Conservation (phyloP, 805 yeast genomes). For the Priceomyces carsonii region DNA sequence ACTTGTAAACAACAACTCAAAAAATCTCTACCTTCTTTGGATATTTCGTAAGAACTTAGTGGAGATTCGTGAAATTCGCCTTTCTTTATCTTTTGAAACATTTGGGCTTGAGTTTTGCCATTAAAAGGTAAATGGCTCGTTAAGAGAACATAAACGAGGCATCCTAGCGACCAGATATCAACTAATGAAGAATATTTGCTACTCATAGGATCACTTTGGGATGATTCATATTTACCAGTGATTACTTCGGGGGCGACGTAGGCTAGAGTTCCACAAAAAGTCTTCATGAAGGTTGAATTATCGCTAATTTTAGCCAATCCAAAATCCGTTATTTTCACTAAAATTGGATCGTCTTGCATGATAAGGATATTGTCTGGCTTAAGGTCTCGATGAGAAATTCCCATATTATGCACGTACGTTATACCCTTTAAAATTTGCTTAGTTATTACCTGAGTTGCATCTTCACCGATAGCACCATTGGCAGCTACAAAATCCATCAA, state of each 20-base stretch:
- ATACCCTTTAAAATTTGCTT: slow-evolving; percentile 84
- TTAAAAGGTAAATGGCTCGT: slow-evolving; percentile 95
- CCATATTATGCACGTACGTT: slow-evolving; percentile 81
- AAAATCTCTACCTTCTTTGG: slow-evolving; percentile 71
- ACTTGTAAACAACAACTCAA: slow-evolving; percentile 70
- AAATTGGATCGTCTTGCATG: slow-evolving; percentile 86
- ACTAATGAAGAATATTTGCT: slow-evolving; percentile 74
- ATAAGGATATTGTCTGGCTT: slow-evolving; percentile 95
- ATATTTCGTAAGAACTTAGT: slow-evolving; percentile 62
- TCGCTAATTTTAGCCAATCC: slow-evolving; percentile 92
- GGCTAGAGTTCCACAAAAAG: slow-evolving; percentile 97
- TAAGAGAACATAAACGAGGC: slow-evolving; percentile 85
- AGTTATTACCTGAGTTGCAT: slow-evolving; percentile 82
- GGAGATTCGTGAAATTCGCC: slow-evolving; percentile 84
- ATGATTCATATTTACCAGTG: slow-evolving; percentile 51
- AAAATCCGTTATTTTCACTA: slow-evolving; percentile 92
- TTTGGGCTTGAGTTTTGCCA: slow-evolving; percentile 85
- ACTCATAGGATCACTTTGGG: slow-evolving; percentile 19
- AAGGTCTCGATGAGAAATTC: slow-evolving; percentile 93
- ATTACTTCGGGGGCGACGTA: slow-evolving; percentile 95
- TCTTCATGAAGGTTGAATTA: slow-evolving; percentile 82
- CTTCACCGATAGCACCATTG: slow-evolving; percentile 89
- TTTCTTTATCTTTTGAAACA: slow-evolving; percentile 70
- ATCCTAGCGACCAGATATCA: slow-evolving; percentile 98
- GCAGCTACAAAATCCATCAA: slow-evolving; percentile 96